A percentile compares a stretch with the other conserved stretches of the same genome.
These are phyloP conservation scores for Entomortierella beljakovae DNA, from an alignment of 192 early-diverging fungal genomes.

Conservation along the genomic window DNA sequence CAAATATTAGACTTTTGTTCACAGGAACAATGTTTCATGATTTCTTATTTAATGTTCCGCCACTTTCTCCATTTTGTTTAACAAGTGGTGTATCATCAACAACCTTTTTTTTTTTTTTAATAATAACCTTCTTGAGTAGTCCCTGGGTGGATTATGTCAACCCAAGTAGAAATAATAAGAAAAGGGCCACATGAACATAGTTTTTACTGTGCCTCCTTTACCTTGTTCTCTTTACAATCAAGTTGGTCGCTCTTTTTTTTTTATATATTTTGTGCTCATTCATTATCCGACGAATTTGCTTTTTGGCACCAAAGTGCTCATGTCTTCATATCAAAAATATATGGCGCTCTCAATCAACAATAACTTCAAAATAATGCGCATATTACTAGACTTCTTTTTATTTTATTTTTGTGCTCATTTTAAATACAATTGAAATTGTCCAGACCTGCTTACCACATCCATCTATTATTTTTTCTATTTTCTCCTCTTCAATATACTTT, in stretches of 20 bases:
- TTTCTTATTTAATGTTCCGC: not conserved
- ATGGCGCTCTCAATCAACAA: slow-evolving; percentile 32
- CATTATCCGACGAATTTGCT: not conserved
- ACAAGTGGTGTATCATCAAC: too few species aligned
- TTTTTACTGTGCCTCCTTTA: not conserved
- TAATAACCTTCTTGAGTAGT: not conserved
- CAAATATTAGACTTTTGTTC: not conserved
- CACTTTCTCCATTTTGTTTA: not conserved
- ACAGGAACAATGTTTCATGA: slow-evolving; percentile 1
- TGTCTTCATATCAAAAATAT: too few species aligned
- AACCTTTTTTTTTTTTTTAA: not conserved
- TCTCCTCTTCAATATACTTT: too few species aligned
- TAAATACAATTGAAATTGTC: not conserved
- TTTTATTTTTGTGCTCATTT: not conserved
- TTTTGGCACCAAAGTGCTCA: slow-evolving; percentile 9
- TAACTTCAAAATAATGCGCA: too few species aligned
- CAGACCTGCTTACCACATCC: slow-evolving; percentile 42
- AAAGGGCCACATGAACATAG: not conserved
- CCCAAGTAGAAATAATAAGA: not conserved
- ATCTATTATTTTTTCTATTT: not conserved
- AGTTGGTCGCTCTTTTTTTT: not conserved
- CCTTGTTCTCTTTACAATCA: not conserved
- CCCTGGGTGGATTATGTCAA: not conserved
- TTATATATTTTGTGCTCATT: not conserved
- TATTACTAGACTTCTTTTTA: too few species aligned